phyloP scores from a whole-genome alignment of 768 basidiomycete species.

The Gautieria morchelliformis region DNA sequence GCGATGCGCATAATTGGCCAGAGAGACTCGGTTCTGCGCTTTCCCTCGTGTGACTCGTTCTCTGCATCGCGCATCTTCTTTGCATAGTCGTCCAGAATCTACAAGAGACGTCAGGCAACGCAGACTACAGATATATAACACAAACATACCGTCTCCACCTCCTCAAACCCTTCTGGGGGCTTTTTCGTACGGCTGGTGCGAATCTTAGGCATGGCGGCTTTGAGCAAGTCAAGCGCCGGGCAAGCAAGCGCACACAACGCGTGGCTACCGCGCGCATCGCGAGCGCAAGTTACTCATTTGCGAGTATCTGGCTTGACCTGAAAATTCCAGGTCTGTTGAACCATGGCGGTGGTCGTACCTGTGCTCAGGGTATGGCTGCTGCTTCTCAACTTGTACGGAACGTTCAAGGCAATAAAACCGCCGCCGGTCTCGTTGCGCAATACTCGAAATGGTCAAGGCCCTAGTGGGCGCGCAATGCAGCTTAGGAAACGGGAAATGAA shows the following conservation, averaged over 20 bases:
- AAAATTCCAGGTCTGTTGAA: background rate
- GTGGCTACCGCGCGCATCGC: background rate
- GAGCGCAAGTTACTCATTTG: background rate
- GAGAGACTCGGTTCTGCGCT: constrained; percentile 83
- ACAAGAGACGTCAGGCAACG: constrained; percentile 6
- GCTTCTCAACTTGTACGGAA: constrained; percentile 73
- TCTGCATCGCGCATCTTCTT: constrained; percentile 99
- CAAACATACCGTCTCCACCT: constrained; percentile 65
- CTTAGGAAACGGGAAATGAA: constrained; percentile 82
- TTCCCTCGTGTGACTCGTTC: constrained; percentile 97
- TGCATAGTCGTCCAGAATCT: constrained; percentile 97
- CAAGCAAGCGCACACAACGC: constrained; percentile 8
- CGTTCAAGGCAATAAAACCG: constrained; percentile 71
- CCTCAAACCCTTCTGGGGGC: constrained; percentile 93
- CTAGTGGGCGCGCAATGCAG: constrained; percentile 56
- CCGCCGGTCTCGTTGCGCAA: constrained; percentile 41
- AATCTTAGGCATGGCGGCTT: constrained; percentile 69
- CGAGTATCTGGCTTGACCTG: background rate
- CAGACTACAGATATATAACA: background rate
- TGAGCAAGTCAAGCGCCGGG: background rate
- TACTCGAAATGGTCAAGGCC: constrained; percentile 42
- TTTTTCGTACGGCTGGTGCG: constrained; percentile 85
- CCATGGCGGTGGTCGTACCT: constrained; percentile 63
- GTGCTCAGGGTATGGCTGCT: constrained; percentile 59
- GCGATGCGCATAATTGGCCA: constrained; percentile 99